Base-by-base conservation (phyloP, 768 basidiomycete genomes). In the Cytidiella melzeri region DNA sequence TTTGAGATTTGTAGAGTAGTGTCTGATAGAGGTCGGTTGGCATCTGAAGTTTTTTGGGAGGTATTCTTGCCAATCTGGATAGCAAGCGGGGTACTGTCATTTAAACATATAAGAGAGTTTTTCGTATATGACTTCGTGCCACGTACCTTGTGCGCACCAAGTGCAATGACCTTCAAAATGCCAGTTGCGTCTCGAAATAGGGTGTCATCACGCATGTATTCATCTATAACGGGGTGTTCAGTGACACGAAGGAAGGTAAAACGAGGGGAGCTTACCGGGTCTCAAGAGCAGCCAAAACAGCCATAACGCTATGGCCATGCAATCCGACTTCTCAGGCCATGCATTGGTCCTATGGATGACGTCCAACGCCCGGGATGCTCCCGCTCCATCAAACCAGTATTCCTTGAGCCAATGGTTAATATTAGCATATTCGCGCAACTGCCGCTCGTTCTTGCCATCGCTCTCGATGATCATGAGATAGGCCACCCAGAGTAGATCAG, bases 381-480 rank as follows among this genome's bases (percentile, higher is more conserved):
- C 84, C 13, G 66, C 53, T 9, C 72, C 67, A 50, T 79, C 73
- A 53, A 88, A 82, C 80, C 83, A 83, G 59, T 78, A 90, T 48
- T 74, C 73, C 56, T 68, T 69, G 37, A 91, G 61, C 87, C 87
- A 90, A 0, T 56, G 56, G 47, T 81, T 76, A 48, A 88, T 74
- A 36, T 61, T 58, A 4, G 79, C 87, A 57, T 83, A 88, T 20
- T 80, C 78, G n/a, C 79, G 62, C n/a, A 91, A 73, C 61, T 89
- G 87, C 40, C 43, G 62, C 55, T 77, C 77, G 56, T 91, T 91
- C 60, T 76, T 82, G 38, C 80, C 84, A 24, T 84, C 84, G 56
- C 88, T 84, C 68, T 92, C 90, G 41, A 92, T 68, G 73, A 90
- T 76, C 80, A 92, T 80, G 30, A 87, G 66, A 60, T 85, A 90